phyloP scores from a whole-genome alignment of 2,329 filamentous ascomycete species.

The Aspergillus luchuensis region DNA sequence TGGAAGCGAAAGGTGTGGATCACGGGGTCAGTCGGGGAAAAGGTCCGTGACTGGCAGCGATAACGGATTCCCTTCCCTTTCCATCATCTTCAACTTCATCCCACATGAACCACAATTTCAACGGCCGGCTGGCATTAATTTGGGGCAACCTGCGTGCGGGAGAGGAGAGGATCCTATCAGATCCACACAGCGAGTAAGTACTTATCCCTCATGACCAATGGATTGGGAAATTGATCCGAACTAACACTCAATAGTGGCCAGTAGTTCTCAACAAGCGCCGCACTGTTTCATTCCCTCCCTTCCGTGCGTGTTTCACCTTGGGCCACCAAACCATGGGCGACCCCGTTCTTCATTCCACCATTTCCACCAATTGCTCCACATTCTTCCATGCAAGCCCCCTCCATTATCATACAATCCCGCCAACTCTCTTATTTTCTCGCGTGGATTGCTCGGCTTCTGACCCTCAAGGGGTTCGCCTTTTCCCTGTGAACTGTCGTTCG shows the following conservation, averaged over 20 bases:
- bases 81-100: no score
- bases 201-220: neutral
- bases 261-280: slow-evolving; percentile 1
- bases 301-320: neutral
- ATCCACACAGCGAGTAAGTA: neutral
- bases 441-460: neutral
- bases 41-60: no score
- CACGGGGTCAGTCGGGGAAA: no score
- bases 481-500: neutral
- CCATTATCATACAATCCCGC: neutral
- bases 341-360: neutral
- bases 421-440: neutral
- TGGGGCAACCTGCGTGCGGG: no score
- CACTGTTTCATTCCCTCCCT: neutral
- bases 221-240: slow-evolving; percentile 2
- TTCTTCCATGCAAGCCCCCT: neutral
- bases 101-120: no score
- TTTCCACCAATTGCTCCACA: neutral
- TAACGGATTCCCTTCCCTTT: no score
- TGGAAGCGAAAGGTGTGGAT: no score
- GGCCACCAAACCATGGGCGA: neutral
- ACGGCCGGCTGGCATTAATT: no score
- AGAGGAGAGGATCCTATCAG: neutral
- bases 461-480: no score
- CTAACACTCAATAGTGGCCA: slow-evolving; percentile 3